Base-by-base conservation (phyloP, 495 filamentous ascomycete species). In the Penicillium fimorum region DNA sequence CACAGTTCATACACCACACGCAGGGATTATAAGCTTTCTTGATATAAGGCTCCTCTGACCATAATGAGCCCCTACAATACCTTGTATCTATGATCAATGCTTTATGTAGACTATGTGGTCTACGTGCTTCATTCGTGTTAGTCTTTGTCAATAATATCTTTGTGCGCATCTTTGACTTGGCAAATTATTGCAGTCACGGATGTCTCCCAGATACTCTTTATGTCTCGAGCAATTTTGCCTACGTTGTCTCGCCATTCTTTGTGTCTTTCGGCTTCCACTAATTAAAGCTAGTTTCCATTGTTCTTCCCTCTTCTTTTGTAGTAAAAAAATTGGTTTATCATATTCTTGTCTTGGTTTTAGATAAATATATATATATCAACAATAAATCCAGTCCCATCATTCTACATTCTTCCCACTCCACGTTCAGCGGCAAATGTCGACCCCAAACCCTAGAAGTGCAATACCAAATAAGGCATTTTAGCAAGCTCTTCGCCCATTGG, bases 281-380 rank as follows among this genome's bases (percentile, higher is more conserved):
- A 7, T 17, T 15, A 38, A 5, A 15, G n/a, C 35, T 38, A 7
- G 9, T 38, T 17, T 2, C 3, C 35, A 38, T 38, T 38, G 35
- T 38, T 38, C 35, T 17, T 38, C 7, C 7, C 0, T 17, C n/a
- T 38, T 38, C 33, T 17, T 6, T n/a, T 9, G 15, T 38, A 6
- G n/a, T 17, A 7, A n/a, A n/a, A n/a, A n/a, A n/a, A n/a, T n/a
- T n/a, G 0, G n/a, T 2, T 4, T 17, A 2, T 7, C 6, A 17
- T 38, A 17, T 38, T 5, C 15, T n/a, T 17, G 3, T 0, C 35
- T 5, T 38, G 15, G 35, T 2, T n/a, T 2, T 38, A 9, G 15
- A 8, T 8, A 7, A 37, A 33, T 22, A 33, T 0, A 9, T 24
- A 20, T 13, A 29, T 44, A 12, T 12, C 9, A n/a, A 20, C 0